A percentile compares a stretch with the other conserved stretches of the same genome.
Conservation (phyloP, 371 early-diverging fungal species). For the Entomophthora muscae region DNA sequence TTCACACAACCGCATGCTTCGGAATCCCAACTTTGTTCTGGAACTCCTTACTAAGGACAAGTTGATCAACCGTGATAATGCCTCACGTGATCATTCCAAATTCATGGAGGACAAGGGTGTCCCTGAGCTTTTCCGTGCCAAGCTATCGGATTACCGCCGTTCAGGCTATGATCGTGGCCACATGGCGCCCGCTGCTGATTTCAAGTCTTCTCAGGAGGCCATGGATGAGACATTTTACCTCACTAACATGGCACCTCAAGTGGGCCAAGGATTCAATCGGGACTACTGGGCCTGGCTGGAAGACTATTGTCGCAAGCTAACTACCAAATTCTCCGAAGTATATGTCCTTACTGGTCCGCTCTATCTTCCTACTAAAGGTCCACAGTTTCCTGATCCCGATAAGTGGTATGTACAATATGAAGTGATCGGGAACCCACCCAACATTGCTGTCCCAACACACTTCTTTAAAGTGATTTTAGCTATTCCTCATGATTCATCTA, state of each 20-base stretch:
- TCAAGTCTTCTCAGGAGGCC: slow-evolving; percentile 39
- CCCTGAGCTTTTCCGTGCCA: slow-evolving; percentile 46
- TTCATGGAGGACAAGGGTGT: slow-evolving; percentile 48
- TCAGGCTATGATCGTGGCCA: slow-evolving; percentile 71
- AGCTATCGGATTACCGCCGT: slow-evolving; percentile 42
- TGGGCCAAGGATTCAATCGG: slow-evolving; percentile 65
- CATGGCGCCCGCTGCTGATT: slow-evolving; percentile 70
- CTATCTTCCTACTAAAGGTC: slow-evolving; percentile 43
- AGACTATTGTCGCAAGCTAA: slow-evolving; percentile 46
- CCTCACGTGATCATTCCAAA: slow-evolving; percentile 38
- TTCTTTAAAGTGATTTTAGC: slow-evolving; percentile 75
- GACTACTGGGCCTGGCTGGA: slow-evolving; percentile 71
- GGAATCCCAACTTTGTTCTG: slow-evolving; percentile 68
- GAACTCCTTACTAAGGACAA: slow-evolving; percentile 57
- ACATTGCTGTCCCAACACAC: slow-evolving; percentile 84
- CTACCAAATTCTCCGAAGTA: slow-evolving; percentile 41
- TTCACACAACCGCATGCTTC: slow-evolving; percentile 51
- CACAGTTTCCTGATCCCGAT: slow-evolving; percentile 49
- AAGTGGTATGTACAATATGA: slow-evolving; percentile 72
- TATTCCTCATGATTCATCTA: slow-evolving; percentile 15
- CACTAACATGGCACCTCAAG: slow-evolving; percentile 68
- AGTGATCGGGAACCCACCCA: slow-evolving; percentile 74
- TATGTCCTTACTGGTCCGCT: slow-evolving; percentile 66
- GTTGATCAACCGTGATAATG: slow-evolving; percentile 27
- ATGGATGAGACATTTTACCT: slow-evolving; percentile 65